Conservation (phyloP, 1,284 basidiomycete genomes). For the Ustilago sp. region DNA sequence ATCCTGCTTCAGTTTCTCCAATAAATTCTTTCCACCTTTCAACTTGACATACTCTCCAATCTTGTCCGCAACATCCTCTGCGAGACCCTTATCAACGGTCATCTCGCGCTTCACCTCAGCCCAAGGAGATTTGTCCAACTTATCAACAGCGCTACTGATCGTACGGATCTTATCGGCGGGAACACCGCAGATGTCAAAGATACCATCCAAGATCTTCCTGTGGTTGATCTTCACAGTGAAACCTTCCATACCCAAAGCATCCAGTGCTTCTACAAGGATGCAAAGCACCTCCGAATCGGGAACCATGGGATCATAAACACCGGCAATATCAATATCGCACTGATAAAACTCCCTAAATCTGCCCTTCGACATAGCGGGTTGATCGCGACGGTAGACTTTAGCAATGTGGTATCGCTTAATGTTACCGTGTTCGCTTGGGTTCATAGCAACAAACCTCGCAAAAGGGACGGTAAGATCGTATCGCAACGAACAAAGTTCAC, state of each 20-base stretch:
- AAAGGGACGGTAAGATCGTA: conserved; percentile 97
- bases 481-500: conserved; percentile 91
- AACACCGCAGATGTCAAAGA: conserved; percentile 97
- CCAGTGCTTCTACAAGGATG: conserved; percentile 83
- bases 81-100: conserved; percentile 93
- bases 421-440: conserved; percentile 77
- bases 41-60: conserved; percentile 97
- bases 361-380: conserved; percentile 97
- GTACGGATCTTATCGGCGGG: conserved; percentile 88
- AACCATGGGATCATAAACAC: conserved; percentile 88
- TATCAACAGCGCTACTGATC: conserved; percentile 98
- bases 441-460: conserved; percentile 95
- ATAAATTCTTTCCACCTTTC: conserved; percentile 81
- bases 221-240: conserved; percentile 96
- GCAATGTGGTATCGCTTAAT: conserved; percentile 96
- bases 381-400: conserved; percentile 96
- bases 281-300: conserved; percentile 93
- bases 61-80: conserved; percentile 84
- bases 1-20: conserved; percentile 81
- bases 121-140: conserved; percentile 95
- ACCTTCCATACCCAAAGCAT: conserved; percentile 82
- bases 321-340: conserved; percentile 98
- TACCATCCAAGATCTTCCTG: conserved; percentile 95
- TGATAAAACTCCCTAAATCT: conserved; percentile 99
- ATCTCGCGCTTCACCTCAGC: conserved; percentile 93